Evolutionary conservation across 345 rosid genomes (phyloP).

Genomic region (Rhodamnia argentea): DNA sequence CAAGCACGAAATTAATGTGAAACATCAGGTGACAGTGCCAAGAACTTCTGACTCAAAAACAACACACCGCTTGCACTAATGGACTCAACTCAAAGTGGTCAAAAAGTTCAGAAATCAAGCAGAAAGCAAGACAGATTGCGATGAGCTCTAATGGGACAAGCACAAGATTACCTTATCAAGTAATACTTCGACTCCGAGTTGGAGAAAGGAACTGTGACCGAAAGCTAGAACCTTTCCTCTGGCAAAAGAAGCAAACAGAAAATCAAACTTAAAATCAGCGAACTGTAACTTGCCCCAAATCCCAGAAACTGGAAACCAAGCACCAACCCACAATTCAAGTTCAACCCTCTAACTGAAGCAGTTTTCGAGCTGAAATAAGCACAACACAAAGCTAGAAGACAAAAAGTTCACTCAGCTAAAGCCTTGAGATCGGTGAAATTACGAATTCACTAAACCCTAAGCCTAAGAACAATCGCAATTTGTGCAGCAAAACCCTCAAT

Average conservation of each 20-base stretch:
- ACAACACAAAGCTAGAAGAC: not conserved
- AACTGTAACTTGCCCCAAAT: not conserved
- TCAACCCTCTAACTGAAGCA: not conserved
- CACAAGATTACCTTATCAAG: not conserved
- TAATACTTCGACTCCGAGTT: not conserved
- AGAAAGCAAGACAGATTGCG: not conserved
- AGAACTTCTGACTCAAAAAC: not conserved
- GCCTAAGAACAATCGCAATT: not conserved
- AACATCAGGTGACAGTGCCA: not conserved
- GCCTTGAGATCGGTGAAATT: not conserved
- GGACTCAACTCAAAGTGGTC: not conserved
- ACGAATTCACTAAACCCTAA: not conserved
- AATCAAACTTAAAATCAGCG: not conserved
- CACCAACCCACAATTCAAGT: not conserved
- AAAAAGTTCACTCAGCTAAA: not conserved
- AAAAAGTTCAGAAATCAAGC: not conserved
- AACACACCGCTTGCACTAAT: not conserved
- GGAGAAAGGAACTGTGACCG: not conserved
- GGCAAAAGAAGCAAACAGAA: not conserved
- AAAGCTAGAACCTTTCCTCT: not conserved
- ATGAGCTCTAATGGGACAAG: not conserved
- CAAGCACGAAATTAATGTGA: slow-evolving; percentile 7
- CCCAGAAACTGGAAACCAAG: not conserved
- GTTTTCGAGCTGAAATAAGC: not conserved
- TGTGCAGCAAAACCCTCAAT: not conserved